phyloP scores from a whole-genome alignment of 2,329 filamentous ascomycete genomes.

The Dactylellina leptospora region DNA sequence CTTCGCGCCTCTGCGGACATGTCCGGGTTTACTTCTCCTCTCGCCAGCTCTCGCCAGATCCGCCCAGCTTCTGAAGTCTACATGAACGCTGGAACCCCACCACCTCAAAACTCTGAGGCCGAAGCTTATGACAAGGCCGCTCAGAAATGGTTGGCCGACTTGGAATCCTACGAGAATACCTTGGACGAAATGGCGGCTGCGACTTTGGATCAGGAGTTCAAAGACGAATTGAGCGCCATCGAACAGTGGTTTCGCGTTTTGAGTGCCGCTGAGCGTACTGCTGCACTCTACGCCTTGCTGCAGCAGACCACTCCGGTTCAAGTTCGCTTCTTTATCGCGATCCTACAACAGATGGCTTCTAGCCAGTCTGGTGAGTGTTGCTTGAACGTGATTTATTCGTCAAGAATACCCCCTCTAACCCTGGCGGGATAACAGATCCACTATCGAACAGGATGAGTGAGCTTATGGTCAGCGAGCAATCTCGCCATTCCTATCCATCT shows the following conservation, averaged over 20 bases:
- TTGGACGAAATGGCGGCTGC: conserved; percentile 98
- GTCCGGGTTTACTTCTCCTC: conserved; percentile 75
- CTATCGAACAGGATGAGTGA: conserved; percentile 97
- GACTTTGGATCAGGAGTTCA: conserved; percentile 99
- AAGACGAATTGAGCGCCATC: conserved; percentile 97
- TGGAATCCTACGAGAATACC: conserved; percentile 98
- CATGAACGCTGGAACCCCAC: conserved; percentile 57
- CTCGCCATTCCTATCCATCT: conserved; percentile 84
- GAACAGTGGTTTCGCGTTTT: conserved; percentile 99
- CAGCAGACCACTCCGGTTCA: conserved; percentile 99
- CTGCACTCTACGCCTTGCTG: conserved; percentile 90
- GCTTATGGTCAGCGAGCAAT: conserved; percentile 92
- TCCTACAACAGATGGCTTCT: conserved; percentile 98
- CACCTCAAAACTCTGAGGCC: conserved; percentile 68
- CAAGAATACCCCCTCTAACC: conserved; percentile 52
- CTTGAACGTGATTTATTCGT: conserved; percentile 50
- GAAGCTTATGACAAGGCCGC: conserved; percentile 92
- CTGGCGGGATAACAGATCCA: conserved; percentile 71
- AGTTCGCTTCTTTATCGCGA: conserved; percentile 98
- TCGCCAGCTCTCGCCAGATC: conserved; percentile 77
- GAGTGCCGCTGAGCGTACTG: conserved; percentile 94
- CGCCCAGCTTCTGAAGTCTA: conserved; percentile 96
- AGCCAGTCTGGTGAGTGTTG: conserved; percentile 81
- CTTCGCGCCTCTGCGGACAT: conserved; percentile 96
- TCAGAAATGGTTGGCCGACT: conserved; percentile 98